Base-by-base conservation (phyloP, 2,329 filamentous ascomycete species). In the Xylogone sp. region DNA sequence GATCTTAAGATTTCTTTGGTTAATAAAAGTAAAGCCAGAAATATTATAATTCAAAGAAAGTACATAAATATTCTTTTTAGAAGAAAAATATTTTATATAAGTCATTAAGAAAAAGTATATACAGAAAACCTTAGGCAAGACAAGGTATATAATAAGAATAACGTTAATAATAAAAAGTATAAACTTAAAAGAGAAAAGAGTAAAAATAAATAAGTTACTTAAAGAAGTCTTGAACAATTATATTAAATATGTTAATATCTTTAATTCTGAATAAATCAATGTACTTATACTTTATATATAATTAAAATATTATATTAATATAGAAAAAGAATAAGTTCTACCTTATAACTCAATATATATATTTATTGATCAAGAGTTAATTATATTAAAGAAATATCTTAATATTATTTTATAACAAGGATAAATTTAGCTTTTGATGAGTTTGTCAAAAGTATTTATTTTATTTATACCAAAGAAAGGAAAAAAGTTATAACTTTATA, bases 341-440 rank as follows among this genome's bases (percentile, higher is more conserved):
- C 27, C 13, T 31, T 31, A 31, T 7, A 13, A 31, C 13, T 31
- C 13, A n/a, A n/a, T n/a, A n/a, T 31, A 13, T 31, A 21, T 47
- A 24, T 43, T n/a, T 51, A 21, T 48, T 39, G 20, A 19, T 27
- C 9, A 51, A 48, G 18, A 19, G 16, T 24, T 39, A 49, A 22
- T 20, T 24, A 21, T 47, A 13, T 48, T 8, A 34, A 49, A 47
- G 6, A 34, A 49, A 9, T 47, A 19, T 27, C 9, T 19, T 12
- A 9, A 48, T 51, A 13, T 48, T 51, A 48, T 48, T 49, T 49
- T 48, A 48, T 10, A 49, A 51, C 22, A 51, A 21, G 12, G 21
- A 8, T 43, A 43, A 46, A 49, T 49, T 43, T 39, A 21, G 8
- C 27, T 49, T 22, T 45, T 43, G 8, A 43, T 49, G 3, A 43